Percentiles rank a stretch among this genome's conserved stretches.
Evolutionary conservation across 1,139 yeast genomes (phyloP).

Genomic region (Yamadazyma epiphylla): DNA sequence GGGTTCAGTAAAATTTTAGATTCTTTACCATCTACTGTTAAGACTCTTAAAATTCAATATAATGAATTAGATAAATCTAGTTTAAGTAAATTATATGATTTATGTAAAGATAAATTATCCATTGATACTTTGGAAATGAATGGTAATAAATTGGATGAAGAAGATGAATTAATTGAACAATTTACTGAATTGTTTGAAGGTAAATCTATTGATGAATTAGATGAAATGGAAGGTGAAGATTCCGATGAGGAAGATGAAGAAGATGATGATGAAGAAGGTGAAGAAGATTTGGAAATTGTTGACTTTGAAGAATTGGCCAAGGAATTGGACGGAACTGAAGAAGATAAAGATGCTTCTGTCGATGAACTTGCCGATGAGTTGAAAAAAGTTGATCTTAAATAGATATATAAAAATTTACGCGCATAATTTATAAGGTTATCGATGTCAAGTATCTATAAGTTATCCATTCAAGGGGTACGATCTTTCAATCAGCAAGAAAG

Average conservation of each 20-base stretch:
- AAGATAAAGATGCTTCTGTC: slow-evolving; percentile 39
- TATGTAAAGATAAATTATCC: slow-evolving; percentile 49
- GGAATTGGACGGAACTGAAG: slow-evolving; percentile 40
- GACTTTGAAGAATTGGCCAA: slow-evolving; percentile 59
- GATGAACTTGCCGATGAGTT: slow-evolving; percentile 61
- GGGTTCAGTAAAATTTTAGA: slow-evolving; percentile 62
- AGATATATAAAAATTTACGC: not conserved
- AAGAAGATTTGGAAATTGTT: slow-evolving; percentile 47
- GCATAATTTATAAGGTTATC: not conserved
- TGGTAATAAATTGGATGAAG: slow-evolving; percentile 76
- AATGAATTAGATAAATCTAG: slow-evolving; percentile 78
- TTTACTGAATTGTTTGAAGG: slow-evolving; percentile 57
- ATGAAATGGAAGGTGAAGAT: slow-evolving; percentile 88
- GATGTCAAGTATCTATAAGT: slow-evolving; percentile 73
- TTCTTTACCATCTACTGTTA: slow-evolving; percentile 40
- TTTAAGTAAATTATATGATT: slow-evolving; percentile 51
- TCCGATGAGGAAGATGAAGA: slow-evolving; percentile 82
- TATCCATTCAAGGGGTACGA: slow-evolving; percentile 85
- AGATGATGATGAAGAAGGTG: slow-evolving; percentile 62
- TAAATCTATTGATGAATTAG: slow-evolving; percentile 83
- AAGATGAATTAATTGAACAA: slow-evolving; percentile 30
- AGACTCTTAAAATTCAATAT: slow-evolving; percentile 72
- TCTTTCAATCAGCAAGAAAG: slow-evolving; percentile 81
- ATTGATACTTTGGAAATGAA: slow-evolving; percentile 74
- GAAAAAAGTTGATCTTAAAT: slow-evolving; percentile 45